Evolutionary conservation across 441 rosid genomes (phyloP), one percentile per base, ranked within the genome.

Genomic region (Flueggea neowawraea): DNA sequence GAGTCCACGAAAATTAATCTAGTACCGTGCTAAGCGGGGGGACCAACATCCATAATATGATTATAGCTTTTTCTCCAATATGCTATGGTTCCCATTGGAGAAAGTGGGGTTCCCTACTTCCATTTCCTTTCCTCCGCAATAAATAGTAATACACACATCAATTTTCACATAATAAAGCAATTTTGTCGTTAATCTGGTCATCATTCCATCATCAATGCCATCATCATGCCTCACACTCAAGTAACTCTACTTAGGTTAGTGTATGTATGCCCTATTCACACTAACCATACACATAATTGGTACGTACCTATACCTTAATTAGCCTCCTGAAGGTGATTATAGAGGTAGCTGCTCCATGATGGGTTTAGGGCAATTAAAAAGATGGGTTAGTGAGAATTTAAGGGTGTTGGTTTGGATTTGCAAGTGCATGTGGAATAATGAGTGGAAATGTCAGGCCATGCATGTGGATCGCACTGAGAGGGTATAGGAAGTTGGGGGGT

Each of bases 401-500:
- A 9, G 54, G 9, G 28, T 6, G 60, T 48, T 2, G 50, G n/a
- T n/a, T n/a, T n/a, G 8, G 44, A 31, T 59, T 69, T 77, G 84
- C 81, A 84, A 78, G 91, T 73, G 85, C 86, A 86, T 80, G 86
- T 79, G 84, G 73, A 56, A 60, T 67, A 75, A 84, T 78, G 86
- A 82, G 83, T 80, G 79, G 62, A 28, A 10, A 61, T 84, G 89
- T 75, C 87, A 80, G 88, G 68, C 73, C 82, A 67, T 80, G 87
- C 87, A 86, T 80, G 87, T 85, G 87, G 73, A 58, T 47, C 12
- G 50, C 6, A 47, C n/a, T 10, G 12, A 47, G n/a, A 47, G 50
- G 14, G 50, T 9, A 47, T 4, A 14, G n/a, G 9, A 47, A 1
- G 50, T 10, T 45, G 71, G 70, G 65, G 54, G 48, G 47, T 57